These are phyloP conservation scores for Climacium dendroides DNA, from an alignment of 225 moss, liverwort and hornwort species.

Conservation along the genomic window DNA sequence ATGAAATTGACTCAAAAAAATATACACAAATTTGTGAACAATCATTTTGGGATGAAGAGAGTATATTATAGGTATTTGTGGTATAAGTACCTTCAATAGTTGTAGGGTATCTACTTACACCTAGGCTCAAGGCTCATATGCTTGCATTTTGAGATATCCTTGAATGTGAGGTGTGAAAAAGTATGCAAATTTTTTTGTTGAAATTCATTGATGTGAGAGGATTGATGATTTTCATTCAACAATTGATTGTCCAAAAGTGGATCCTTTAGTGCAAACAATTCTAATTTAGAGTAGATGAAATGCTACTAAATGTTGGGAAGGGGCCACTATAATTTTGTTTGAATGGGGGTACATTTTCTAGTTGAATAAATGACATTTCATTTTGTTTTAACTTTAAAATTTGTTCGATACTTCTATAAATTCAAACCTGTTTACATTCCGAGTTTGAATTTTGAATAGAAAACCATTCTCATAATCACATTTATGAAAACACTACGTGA, in stretches of 20 bases:
- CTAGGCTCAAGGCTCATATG: not conserved
- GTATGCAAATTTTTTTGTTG: not conserved
- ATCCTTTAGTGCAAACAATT: no score
- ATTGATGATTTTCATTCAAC: not conserved
- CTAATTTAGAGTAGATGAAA: not conserved
- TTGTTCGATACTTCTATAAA: not conserved
- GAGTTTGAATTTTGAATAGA: not conserved
- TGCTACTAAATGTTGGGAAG: not conserved
- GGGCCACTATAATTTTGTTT: not conserved
- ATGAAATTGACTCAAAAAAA: no score
- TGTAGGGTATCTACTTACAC: not conserved
- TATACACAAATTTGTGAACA: no score
- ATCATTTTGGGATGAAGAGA: no score
- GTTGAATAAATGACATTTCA: not conserved
- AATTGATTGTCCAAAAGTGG: rapidly evolving
- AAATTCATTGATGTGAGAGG: not conserved
- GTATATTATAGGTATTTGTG: not conserved
- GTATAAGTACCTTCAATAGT: not conserved
- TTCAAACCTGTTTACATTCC: not conserved
- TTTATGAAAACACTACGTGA: not conserved
- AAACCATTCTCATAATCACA: not conserved
- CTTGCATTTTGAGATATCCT: not conserved
- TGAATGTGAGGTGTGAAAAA: not conserved
- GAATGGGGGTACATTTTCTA: rapidly evolving
- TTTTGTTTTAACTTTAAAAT: rapidly evolving